These are phyloP conservation scores for Chimonanthus praecox DNA, from an alignment of 164 flowering plant genomes.

Conservation along the genomic window DNA sequence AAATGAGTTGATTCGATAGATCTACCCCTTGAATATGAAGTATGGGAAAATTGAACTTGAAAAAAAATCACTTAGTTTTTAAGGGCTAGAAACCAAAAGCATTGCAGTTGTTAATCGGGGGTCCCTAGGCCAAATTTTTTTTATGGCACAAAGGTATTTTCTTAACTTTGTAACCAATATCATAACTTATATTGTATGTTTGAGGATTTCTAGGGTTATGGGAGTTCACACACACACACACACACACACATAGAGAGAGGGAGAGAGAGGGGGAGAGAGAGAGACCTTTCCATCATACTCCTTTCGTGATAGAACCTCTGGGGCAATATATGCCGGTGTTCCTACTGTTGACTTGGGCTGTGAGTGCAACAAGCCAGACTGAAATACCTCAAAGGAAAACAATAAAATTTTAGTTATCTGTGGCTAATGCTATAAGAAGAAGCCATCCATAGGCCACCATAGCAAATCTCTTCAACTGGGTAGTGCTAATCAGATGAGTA, in stretches of 20 bases:
- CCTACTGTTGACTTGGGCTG: conserved; percentile 75
- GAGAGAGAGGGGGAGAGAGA: not conserved
- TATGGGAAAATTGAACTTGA: no score
- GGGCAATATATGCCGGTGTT: conserved; percentile 81
- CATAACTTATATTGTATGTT: no score
- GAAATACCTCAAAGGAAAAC: conserved; percentile 5
- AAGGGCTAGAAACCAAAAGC: no score
- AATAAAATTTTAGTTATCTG: not conserved
- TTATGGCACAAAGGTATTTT: no score
- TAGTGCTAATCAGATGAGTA: not conserved
- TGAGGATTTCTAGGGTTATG: no score
- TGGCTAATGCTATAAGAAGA: not conserved
- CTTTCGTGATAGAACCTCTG: conserved; percentile 56
- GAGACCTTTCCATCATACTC: conserved; percentile 69
- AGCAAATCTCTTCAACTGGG: not conserved
- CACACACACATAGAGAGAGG: no score
- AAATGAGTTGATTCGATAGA: no score
- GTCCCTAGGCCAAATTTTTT: no score
- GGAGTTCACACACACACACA: not conserved
- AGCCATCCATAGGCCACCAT: not conserved
- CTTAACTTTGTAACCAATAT: no score
- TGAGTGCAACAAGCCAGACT: conserved; percentile 65
- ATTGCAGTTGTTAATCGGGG: no score
- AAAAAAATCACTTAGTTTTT: no score
- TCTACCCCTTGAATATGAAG: no score